phyloP scores from a whole-genome alignment of 1,139 yeast species.

The Kodamaea suecica region DNA sequence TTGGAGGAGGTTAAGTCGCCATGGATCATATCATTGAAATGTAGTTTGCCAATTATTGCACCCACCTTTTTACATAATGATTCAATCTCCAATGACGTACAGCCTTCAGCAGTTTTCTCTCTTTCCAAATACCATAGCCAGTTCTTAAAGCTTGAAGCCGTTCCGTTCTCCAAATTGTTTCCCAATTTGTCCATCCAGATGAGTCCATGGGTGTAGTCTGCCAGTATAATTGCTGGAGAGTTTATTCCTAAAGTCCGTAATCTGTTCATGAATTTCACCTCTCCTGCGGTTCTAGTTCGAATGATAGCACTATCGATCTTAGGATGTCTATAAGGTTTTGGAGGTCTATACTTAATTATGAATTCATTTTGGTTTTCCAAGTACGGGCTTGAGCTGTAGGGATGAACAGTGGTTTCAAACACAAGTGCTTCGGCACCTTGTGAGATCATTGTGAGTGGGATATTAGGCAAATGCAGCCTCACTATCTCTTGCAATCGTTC shows the following conservation, averaged over 20 bases:
- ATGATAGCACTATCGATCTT: conserved; percentile 73
- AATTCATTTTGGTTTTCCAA: conserved; percentile 32
- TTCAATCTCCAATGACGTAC: conserved; percentile 38
- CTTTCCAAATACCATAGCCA: conserved; percentile 65
- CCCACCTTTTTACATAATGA: conserved; percentile 57
- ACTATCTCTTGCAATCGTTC: conserved; percentile 9
- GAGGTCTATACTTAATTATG: conserved; percentile 83
- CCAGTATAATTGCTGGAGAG: conserved; percentile 67
- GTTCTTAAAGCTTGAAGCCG: conserved; percentile 61
- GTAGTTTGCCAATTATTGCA: conserved; percentile 64
- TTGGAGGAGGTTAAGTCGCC: conserved; percentile 96
- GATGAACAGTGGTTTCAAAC: conserved; percentile 62
- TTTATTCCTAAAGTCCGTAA: conserved; percentile 53
- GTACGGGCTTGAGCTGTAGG: conserved; percentile 48
- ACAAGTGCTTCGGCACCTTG: conserved; percentile 98
- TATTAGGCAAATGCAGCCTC: conserved; percentile 36
- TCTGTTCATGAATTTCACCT: conserved; percentile 71
- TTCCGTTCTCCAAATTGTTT: conserved; percentile 41
- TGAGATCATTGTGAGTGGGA: conserved; percentile 57
- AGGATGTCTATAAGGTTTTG: conserved; percentile 86
- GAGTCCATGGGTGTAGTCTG: conserved; percentile 75
- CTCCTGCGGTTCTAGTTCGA: conserved; percentile 78
- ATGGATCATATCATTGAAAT: conserved; percentile 76
- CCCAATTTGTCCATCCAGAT: conserved; percentile 89
- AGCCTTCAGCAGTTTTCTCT: conserved; percentile 16